Evolutionary conservation across 163 green algal species (phyloP), one percentile per base, ranked within the genome.

Genomic region (Chlorella variabilis): DNA sequence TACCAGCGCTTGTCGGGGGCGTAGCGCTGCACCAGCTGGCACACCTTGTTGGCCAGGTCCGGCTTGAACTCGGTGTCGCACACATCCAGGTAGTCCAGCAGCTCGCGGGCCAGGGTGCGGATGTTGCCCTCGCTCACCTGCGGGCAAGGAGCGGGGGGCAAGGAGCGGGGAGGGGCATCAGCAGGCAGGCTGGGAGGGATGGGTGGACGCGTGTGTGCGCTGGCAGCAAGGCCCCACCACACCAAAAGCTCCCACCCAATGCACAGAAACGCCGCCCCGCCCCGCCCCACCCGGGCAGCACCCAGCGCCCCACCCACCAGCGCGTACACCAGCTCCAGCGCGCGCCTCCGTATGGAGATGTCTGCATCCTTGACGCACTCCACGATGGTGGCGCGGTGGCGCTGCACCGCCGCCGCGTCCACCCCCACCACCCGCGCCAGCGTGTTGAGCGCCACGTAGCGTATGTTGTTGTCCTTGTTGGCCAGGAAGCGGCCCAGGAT

Each of bases 401-500:
- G 91, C 90, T 98, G 96, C 58, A 99, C 96, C 0, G 97, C 96
- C 77, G n/a, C 71, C 69, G 89, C 87, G 71, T 97, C 93, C 51
- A 96, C 90, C 0, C 78, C 78, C 33, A 98, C 95, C 62, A 98
- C 94, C 76, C 95, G 93, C 1, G 93, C 89, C 71, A 99, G 91
- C 41, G 93, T 98, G 87, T 98, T 97, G 34, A 99, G 91, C 34
- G 96, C 96, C 42, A 99, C 97, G 87, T 98, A 99, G 63, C 96
- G 92, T 54, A 99, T 98, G 93, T 99, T 99, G 92, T 98, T 99
- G 89, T 99, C 97, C 54, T 89, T 87, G 89, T 96, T 96, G 38
- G 85, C 86, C 79, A 99, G 89, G 88, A 99, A 99, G 63, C 94
- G 87, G 74, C 96, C 97, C 75, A 99, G 88, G 58, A 98, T 98